Evolutionary conservation across 345 rosid genomes (phyloP), one percentile per base, ranked within the genome.

Genomic region (Sapria himalayana): DNA sequence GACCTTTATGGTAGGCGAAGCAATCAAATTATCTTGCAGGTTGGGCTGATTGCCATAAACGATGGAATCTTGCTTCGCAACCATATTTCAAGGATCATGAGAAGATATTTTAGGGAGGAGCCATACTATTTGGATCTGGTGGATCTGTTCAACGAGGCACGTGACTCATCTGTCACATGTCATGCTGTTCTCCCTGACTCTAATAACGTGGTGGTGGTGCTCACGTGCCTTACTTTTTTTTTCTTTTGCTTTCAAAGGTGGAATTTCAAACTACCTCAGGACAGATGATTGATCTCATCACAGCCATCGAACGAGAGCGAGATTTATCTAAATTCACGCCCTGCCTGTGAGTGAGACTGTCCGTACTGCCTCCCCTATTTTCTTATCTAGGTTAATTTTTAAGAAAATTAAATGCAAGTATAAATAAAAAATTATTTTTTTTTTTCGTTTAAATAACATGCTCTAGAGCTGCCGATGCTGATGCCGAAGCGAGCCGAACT

Each of bases 111-210:
- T 48, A 44, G 64, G 25, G 69, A 37, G 3, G 71, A 58, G 63
- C 50, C 73, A 50, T 74, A 51, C 61, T 71, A 71, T 39, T 71
- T 68, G 16, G 73, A 74, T 61, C 71, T 74, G 25, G 49, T 74
- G 45, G 82, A 74, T 53, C 50, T 74, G 54, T 74, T 74, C 47
- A 68, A 65, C 22, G 82, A 74, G 78, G 78, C 71, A 54, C 16
- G 14, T 35, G 16, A 22, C 38, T 19, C n/a, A n/a, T n/a, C n/a
- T n/a, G n/a, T n/a, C n/a, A n/a, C n/a, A n/a, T n/a, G n/a, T n/a
- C n/a, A n/a, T n/a, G n/a, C n/a, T n/a, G n/a, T n/a, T n/a, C n/a
- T n/a, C n/a, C n/a, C n/a, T n/a, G n/a, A n/a, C n/a, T n/a, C n/a
- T n/a, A n/a, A n/a, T n/a, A n/a, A n/a, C n/a, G n/a, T n/a, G n/a